These are phyloP conservation scores for Daphne laureola DNA, from an alignment of 441 rosid genomes.

Conservation along the genomic window DNA sequence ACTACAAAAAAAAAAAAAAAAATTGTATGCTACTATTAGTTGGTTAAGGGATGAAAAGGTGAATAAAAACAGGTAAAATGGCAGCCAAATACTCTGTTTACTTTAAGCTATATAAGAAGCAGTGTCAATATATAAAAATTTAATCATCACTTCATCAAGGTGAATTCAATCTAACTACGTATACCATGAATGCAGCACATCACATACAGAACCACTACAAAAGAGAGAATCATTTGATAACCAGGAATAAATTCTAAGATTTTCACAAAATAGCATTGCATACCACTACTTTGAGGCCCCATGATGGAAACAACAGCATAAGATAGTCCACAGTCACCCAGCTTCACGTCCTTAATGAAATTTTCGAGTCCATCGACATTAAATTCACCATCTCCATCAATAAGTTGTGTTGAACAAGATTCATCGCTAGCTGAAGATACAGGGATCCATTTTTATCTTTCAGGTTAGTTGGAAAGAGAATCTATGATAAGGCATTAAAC, in stretches of 20 bases:
- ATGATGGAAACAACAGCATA: slow-evolving; percentile 96
- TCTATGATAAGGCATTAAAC: slow-evolving; percentile 4
- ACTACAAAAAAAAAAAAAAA: not conserved
- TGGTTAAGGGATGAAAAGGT: not conserved
- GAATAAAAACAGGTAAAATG: slow-evolving; percentile 4
- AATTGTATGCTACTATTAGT: slow-evolving; percentile 3
- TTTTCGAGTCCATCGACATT: slow-evolving; percentile 58
- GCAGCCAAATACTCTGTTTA: no score
- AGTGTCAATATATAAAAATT: no score
- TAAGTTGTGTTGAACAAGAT: slow-evolving; percentile 78
- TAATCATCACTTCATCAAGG: no score
- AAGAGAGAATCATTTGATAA: not conserved
- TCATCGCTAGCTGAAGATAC: slow-evolving; percentile 32
- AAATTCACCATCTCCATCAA: slow-evolving; percentile 86
- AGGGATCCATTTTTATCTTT: slow-evolving; percentile 4
- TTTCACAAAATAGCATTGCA: slow-evolving; percentile 17
- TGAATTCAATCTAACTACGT: not conserved
- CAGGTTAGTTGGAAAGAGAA: not conserved
- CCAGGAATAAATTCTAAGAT: not conserved
- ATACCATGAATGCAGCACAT: not conserved
- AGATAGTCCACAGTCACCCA: slow-evolving; percentile 84
- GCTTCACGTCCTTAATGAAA: slow-evolving; percentile 68
- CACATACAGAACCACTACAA: not conserved
- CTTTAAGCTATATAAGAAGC: no score
- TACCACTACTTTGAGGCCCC: slow-evolving; percentile 99